These are phyloP conservation scores for Thelephora terrestris DNA, from an alignment of 1,284 basidiomycete species.

Conservation along the genomic window DNA sequence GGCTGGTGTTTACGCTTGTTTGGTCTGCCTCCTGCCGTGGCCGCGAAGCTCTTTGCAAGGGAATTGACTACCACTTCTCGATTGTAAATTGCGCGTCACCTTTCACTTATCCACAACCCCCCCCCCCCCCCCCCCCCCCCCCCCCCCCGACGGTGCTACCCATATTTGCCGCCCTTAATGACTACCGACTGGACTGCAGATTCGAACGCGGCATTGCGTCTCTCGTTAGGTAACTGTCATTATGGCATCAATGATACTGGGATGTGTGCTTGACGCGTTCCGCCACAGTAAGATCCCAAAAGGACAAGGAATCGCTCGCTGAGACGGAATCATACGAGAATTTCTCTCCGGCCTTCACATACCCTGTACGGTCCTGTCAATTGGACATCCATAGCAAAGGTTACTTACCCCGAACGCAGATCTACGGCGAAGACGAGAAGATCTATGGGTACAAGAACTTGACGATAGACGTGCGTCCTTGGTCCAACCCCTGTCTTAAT, in stretches of 20 bases:
- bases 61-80: no score
- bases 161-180: not conserved
- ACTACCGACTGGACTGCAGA: constrained; percentile 53
- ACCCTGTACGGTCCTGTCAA: constrained; percentile 49
- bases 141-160: no score
- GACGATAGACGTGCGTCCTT: constrained; percentile 60
- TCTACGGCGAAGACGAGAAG: constrained; percentile 94
- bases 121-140: no score
- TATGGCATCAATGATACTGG: not conserved
- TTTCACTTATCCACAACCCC: no score
- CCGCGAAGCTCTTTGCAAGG: no score
- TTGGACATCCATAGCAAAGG: not conserved
- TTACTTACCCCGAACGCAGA: constrained; percentile 29
- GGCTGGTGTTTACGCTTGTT: no score
- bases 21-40: no score
- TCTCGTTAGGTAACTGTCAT: constrained; percentile 56
- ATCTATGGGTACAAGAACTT: constrained; percentile 91
- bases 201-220: constrained; percentile 67
- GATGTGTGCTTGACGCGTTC: constrained; percentile 2
- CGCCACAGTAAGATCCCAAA: constrained; percentile 44
- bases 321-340: constrained; percentile 50
- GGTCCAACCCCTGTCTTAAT: constrained; percentile 1
- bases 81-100: no score
- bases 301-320: constrained; percentile 52
- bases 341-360: constrained; percentile 82